Percentiles rank a stretch among this genome's conserved stretches.
Evolutionary conservation across 208 protist species (phyloP).

Genomic region (Wallacemonas sp.): DNA sequence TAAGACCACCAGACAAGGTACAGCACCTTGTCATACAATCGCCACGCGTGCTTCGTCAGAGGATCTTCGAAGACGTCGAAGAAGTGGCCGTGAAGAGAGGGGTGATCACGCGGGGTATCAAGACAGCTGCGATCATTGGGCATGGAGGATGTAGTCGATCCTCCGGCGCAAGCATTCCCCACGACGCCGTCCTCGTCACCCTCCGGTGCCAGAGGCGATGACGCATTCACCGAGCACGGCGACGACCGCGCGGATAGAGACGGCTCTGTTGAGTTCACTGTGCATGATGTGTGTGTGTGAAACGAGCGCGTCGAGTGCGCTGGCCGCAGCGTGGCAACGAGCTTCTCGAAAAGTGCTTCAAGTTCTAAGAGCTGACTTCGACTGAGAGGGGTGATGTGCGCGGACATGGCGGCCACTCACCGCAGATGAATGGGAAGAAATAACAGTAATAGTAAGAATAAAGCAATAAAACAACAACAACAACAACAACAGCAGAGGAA

Average conservation of each 20-base stretch:
- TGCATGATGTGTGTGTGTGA: constrained; percentile 6
- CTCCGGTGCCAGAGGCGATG: not conserved
- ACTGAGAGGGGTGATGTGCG: constrained; percentile 61
- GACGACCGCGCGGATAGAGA: not conserved
- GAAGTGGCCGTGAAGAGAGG: constrained; percentile 49
- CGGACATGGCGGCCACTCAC: constrained; percentile 29
- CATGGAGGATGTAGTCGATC: too few relatives aligned
- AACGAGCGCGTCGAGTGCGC: too few relatives aligned
- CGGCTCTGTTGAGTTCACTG: not conserved
- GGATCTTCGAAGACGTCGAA: constrained; percentile 69
- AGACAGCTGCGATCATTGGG: too few relatives aligned
- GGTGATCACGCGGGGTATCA: constrained; percentile 36
- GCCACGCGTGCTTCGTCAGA: constrained; percentile 43
- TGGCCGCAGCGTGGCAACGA: constrained; percentile 20
- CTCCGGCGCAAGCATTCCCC: too few relatives aligned
- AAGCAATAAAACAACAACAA: constrained; percentile 8
- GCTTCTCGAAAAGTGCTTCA: constrained; percentile 39
- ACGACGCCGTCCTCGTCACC: not conserved
- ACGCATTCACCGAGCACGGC: not conserved
- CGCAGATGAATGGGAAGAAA: not conserved
- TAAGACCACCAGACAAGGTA: constrained; percentile 86
- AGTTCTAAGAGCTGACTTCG: constrained; percentile 75
- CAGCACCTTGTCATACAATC: constrained; percentile 77
- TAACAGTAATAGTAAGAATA: constrained; percentile 5
- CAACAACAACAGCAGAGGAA: not conserved